phyloP scores from a whole-genome alignment of 139 green algal genomes.

The Pedinophyceae sp. region DNA sequence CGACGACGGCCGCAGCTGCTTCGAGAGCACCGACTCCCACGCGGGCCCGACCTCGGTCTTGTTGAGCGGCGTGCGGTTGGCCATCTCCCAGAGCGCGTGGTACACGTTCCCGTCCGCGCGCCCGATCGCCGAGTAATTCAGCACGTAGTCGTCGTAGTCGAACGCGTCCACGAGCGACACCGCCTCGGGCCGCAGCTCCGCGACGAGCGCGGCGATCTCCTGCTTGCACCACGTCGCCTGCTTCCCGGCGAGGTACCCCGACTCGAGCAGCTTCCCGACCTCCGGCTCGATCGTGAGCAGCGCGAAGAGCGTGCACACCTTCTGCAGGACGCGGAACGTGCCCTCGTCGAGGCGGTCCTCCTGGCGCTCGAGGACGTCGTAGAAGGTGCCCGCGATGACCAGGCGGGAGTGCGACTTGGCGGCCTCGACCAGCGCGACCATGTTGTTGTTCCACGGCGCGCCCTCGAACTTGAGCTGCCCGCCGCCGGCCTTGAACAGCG shows the following conservation, averaged over 20 bases:
- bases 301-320: conserved; percentile 43
- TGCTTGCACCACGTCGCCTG: conserved; percentile 22
- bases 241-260: conserved; percentile 28
- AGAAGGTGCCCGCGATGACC: conserved; percentile 40
- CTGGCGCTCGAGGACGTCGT: conserved; percentile 13
- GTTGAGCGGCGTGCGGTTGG: conserved; percentile 60
- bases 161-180: conserved; percentile 71
- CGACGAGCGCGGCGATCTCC: conserved; percentile 38
- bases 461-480: conserved; percentile 51
- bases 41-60: conserved; percentile 58
- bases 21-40: conserved; percentile 48
- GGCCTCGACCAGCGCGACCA: conserved; percentile 43
- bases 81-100: conserved; percentile 52
- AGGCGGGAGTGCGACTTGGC: conserved; percentile 23
- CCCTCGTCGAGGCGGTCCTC: conserved; percentile 4
- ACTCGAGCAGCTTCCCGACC: conserved; percentile 47
- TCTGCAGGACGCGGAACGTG: conserved; percentile 24
- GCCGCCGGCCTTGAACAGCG: conserved; percentile 7
- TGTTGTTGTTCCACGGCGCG: conserved; percentile 50
- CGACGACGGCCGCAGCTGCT: no score
- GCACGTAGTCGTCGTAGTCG: conserved; percentile 58
- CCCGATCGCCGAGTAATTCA: conserved; percentile 65
- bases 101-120: conserved; percentile 8
- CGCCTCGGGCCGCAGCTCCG: conserved; percentile 54
- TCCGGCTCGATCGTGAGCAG: conserved; percentile 28